Evolutionary conservation across 257 asterid genomes (phyloP).

Genomic region (Solanum boliviense): DNA sequence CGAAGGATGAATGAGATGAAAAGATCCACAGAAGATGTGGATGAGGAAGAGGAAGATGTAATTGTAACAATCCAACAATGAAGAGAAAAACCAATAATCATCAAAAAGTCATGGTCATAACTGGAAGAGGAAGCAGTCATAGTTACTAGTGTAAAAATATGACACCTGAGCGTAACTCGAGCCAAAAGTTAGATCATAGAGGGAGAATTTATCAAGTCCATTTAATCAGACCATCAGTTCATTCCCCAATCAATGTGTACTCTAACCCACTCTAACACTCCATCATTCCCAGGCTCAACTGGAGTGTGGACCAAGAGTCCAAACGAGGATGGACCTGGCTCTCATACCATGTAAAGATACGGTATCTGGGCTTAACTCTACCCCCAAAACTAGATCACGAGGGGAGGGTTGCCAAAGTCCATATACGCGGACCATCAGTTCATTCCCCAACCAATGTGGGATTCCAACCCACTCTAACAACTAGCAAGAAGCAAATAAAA

Average conservation of each 20-base stretch:
- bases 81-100: background rate
- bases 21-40: background rate
- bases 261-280: background rate
- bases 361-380: no score
- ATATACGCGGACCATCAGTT: background rate
- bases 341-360: background rate
- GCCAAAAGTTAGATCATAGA: background rate
- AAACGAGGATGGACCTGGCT: background rate
- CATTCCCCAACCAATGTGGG: background rate
- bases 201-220: background rate
- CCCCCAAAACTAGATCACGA: background rate
- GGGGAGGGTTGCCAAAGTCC: background rate
- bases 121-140: background rate
- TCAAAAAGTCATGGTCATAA: no score
- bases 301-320: background rate
- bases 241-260: background rate
- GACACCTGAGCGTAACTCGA: background rate
- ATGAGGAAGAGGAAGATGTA: background rate
- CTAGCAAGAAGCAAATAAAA: background rate
- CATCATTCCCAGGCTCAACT: background rate
- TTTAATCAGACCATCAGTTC: no score
- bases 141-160: background rate
- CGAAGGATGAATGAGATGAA: no score
- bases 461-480: background rate
- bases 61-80: background rate